phyloP scores from a whole-genome alignment of 2,329 filamentous ascomycete genomes.

The Exophiala sp. region DNA sequence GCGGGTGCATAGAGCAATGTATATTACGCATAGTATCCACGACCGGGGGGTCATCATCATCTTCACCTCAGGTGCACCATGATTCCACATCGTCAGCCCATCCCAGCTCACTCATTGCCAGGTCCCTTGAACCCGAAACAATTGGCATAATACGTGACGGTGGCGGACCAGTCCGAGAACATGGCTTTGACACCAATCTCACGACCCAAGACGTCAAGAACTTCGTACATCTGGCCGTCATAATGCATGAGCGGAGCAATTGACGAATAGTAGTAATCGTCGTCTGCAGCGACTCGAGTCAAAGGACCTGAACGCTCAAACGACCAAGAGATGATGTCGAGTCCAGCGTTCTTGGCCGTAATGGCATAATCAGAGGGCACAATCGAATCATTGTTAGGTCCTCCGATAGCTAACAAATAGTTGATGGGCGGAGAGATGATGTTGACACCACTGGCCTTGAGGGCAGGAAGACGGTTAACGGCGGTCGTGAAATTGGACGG shows the following conservation, averaged over 20 bases:
- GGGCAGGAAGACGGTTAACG: slow-evolving; percentile 51
- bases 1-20: too few relatives aligned
- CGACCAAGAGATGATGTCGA: slow-evolving; percentile 63
- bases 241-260: slow-evolving; percentile 51
- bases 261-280: slow-evolving; percentile 48
- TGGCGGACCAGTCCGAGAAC: slow-evolving; percentile 65
- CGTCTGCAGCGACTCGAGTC: slow-evolving; percentile 43
- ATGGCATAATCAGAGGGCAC: slow-evolving; percentile 59
- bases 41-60: background rate
- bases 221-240: slow-evolving; percentile 61
- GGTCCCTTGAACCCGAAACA: slow-evolving; percentile 49
- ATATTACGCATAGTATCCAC: background rate
- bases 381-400: slow-evolving; percentile 46
- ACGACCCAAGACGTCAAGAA: slow-evolving; percentile 59
- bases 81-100: too few relatives aligned
- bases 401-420: slow-evolving; percentile 52
- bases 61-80: too few relatives aligned
- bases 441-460: slow-evolving; percentile 53
- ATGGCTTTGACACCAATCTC: slow-evolving; percentile 57
- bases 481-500: slow-evolving; percentile 49
- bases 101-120: slow-evolving; percentile 4
- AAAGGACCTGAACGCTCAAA: slow-evolving; percentile 61
- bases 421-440: slow-evolving; percentile 59
- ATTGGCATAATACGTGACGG: slow-evolving; percentile 65
- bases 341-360: slow-evolving; percentile 54